Base-by-base conservation (phyloP, 2,329 filamentous ascomycete species). In the Phyllachora maydis region DNA sequence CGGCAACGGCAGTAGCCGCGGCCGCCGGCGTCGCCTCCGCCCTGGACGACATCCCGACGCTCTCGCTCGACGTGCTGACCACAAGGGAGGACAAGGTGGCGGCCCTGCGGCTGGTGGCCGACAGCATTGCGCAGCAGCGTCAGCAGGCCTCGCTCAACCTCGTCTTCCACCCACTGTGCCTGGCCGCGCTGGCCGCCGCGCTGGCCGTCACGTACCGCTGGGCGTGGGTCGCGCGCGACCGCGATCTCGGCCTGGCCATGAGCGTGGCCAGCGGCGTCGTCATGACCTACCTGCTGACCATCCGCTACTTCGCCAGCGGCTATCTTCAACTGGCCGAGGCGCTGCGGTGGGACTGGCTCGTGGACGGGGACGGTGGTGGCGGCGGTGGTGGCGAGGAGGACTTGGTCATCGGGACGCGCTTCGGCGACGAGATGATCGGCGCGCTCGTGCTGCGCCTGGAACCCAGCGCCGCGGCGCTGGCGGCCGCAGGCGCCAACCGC, bases 81-180 rank as follows among this genome's bases (percentile, higher is more conserved):
- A 39, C 40, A 23, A 50, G 64, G 23, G 41, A 55, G 24, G 73
- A 82, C 42, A 68, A 72, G 40, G 49, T 68, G 31, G 59, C 67
- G 26, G 71, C 72, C 11, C 55, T 91, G 24, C 63, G 64, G 31
- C 63, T 91, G 11, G 59, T 91, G 18, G 73, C 79, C 30, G 78
- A 85, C 46, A 79, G 72, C 28, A 65, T 90, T 23, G 76, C 78
- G 17, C 74, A 91, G 47, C 81, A 88, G 54, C 68, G 74, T 30
- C 71, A 79, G 41, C 49, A 60, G 6, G 67, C 76, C 11, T 64
- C 68, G 19, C 50, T 53, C 26, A 51, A 64, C 31, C 51, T 88
- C 28, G 53, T 77, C 30, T 64, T 62, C 35, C 67, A 79, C 46
- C 66, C 65, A 0, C 42, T 63, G 13, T 52, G 56, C 23, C 39